Conservation (phyloP, 768 basidiomycete species). For the Hypholoma sublateritium region DNA sequence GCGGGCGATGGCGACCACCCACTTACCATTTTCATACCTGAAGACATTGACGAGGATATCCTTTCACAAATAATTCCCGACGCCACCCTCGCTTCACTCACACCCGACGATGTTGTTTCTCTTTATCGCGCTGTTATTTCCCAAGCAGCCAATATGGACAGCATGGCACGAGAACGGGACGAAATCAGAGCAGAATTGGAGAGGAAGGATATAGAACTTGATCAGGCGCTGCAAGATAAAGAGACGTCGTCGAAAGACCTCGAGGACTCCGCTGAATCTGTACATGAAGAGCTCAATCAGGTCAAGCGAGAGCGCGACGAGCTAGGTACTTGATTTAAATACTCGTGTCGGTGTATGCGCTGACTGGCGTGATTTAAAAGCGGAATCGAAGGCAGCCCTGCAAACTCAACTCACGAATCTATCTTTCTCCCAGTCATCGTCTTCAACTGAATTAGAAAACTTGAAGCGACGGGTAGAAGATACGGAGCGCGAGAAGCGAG, state of each 20-base stretch:
- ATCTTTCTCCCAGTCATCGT: constrained; percentile 57
- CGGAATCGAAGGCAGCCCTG: constrained; percentile 40
- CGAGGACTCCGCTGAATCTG: constrained; percentile 48
- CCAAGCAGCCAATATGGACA: constrained; percentile 56
- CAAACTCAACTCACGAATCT: constrained; percentile 58
- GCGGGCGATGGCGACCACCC: constrained; percentile 31
- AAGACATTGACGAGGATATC: constrained; percentile 64
- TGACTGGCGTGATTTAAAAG: constrained; percentile 22
- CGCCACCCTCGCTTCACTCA: constrained; percentile 51
- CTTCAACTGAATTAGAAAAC: constrained; percentile 59
- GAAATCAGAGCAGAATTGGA: constrained; percentile 65
- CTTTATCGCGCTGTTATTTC: constrained; percentile 63
- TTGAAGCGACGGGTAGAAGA: constrained; percentile 67
- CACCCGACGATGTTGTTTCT: constrained; percentile 57
- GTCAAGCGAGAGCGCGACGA: constrained; percentile 65
- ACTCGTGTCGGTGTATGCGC: constrained; percentile 10
- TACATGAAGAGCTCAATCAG: constrained; percentile 55
- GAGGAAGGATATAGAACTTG: constrained; percentile 79
- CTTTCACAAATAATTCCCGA: constrained; percentile 65
- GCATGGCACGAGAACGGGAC: constrained; percentile 63
- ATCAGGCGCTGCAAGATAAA: constrained; percentile 80
- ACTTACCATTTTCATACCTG: constrained; percentile 52
- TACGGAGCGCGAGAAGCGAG: constrained; percentile 87
- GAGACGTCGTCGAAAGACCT: constrained; percentile 61
- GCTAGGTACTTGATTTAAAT: constrained; percentile 48